Base-by-base conservation (phyloP, 2,329 filamentous ascomycete species). In the Trichoderma sp. region DNA sequence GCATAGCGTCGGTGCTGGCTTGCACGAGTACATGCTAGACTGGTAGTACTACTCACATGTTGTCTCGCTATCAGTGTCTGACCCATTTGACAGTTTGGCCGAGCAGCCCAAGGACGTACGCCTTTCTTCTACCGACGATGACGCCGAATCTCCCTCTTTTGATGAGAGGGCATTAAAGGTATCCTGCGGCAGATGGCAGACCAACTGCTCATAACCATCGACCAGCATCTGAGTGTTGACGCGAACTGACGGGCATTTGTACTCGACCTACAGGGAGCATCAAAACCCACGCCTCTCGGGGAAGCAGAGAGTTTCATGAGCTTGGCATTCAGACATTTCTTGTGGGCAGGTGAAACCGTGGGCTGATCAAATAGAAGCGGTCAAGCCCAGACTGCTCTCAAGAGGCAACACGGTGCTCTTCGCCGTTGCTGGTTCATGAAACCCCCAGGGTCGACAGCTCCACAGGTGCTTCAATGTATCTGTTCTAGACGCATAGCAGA, bases 1-100 rank as follows among this genome's bases (percentile, higher is more conserved):
- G 61, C 43, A 24, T 64, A 64, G 61, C 44, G 44, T 7, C 28
- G 41, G 7, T 44, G 59, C 34, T 54, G 59, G 19, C 34, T 64
- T 50, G 52, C 50, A 52, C 17, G 14, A 28, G 50, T 52, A 24
- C 28, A 43, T 34, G 44, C 57, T 30, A n/a, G 58, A 63, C 30
- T 34, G 30, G 3, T 34, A 10, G 9, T 34, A 63, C 50, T 39
- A 63, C 50, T 39, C n/a, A n/a, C 21, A 44, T 24, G 39, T 14
- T 55, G 60, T 54, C 60, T 63, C 24, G 48, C n/a, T 26, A n/a
- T 12, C 57, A 55, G 45, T 63, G 60, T 63, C 41, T 63, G 60
- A 55, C 41, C 50, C 17, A 21, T 43, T 21, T 21, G 60, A 21
- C 41, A 55, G 47, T 63, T 63, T 28, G 41, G 50, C 60, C 50